Conservation (phyloP, 1,284 basidiomycete genomes). For the Tylopilus sp. region DNA sequence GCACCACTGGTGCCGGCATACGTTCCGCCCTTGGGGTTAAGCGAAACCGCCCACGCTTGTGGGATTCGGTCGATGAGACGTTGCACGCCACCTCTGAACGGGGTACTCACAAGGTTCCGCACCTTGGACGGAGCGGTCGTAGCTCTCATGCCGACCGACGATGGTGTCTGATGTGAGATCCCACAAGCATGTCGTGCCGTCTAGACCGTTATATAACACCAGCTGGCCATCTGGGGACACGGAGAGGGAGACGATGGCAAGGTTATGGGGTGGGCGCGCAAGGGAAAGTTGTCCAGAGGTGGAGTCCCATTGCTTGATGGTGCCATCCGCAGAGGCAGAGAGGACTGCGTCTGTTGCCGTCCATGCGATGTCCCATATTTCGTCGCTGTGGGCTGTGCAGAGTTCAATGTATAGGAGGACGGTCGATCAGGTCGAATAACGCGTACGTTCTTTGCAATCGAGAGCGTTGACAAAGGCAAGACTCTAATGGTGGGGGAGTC, state of each 20-base stretch:
- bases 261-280: constrained; percentile 63
- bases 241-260: constrained; percentile 72
- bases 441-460: constrained; percentile 70
- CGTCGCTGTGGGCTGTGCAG: constrained; percentile 69
- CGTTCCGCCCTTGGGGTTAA: constrained; percentile 66
- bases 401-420: constrained; percentile 11
- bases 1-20: constrained; percentile 79
- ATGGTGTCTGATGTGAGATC: constrained; percentile 60
- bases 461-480: constrained; percentile 66
- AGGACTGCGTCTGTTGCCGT: constrained; percentile 61
- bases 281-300: constrained; percentile 61
- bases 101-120: constrained; percentile 64
- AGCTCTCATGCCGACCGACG: constrained; percentile 69
- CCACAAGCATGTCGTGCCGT: constrained; percentile 73
- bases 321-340: constrained; percentile 73
- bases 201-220: constrained; percentile 74
- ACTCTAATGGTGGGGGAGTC: constrained; percentile 45
- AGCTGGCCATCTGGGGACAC: constrained; percentile 57
- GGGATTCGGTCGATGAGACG: constrained; percentile 12
- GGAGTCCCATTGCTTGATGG: constrained; percentile 66
- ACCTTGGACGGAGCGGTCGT: constrained; percentile 49
- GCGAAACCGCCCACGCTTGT: constrained; percentile 75
- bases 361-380: constrained; percentile 80
- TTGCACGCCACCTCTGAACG: not conserved
- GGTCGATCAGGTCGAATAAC: not conserved